Evolutionary conservation across 257 asterid genomes (phyloP).

Genomic region (Gardenia jasminoides): DNA sequence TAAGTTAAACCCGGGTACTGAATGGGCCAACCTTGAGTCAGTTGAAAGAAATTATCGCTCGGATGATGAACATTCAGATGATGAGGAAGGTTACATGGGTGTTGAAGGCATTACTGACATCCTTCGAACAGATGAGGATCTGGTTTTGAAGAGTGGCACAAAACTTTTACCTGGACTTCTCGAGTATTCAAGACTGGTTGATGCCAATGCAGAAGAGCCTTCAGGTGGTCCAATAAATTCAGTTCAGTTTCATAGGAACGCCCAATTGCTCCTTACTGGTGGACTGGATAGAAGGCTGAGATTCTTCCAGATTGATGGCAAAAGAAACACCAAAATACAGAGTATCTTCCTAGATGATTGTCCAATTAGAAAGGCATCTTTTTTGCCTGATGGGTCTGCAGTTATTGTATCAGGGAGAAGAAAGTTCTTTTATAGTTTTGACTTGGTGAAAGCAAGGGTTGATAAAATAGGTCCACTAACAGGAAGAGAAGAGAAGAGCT

Average conservation of each 20-base stretch:
- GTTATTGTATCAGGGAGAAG: conserved; percentile 80
- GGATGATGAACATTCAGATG: conserved; percentile 65
- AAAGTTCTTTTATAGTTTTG: conserved; percentile 78
- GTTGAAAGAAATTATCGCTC: conserved; percentile 38
- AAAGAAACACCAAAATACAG: conserved; percentile 68
- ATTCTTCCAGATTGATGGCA: conserved; percentile 91
- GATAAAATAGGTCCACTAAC: conserved; percentile 74
- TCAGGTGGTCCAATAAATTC: conserved; percentile 63
- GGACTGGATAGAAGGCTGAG: conserved; percentile 69
- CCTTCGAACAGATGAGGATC: conserved; percentile 66
- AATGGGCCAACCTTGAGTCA: conserved; percentile 66
- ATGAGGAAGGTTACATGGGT: conserved; percentile 41
- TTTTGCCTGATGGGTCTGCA: conserved; percentile 87
- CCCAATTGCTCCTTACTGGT: conserved; percentile 85
- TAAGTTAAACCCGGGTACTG: conserved; percentile 85
- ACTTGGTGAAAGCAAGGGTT: conserved; percentile 65
- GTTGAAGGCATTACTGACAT: conserved; percentile 40
- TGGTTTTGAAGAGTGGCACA: conserved; percentile 49
- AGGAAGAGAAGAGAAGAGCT: conserved; percentile 95
- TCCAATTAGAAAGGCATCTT: conserved; percentile 79
- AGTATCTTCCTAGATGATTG: conserved; percentile 82
- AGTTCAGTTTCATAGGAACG: conserved; percentile 84
- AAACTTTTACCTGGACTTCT: conserved; percentile 71
- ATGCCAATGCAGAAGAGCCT: conserved; percentile 71
- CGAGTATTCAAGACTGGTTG: conserved; percentile 70